Base-by-base conservation (phyloP, 495 filamentous ascomycete species). In the Penicillium cosmopolitanum region DNA sequence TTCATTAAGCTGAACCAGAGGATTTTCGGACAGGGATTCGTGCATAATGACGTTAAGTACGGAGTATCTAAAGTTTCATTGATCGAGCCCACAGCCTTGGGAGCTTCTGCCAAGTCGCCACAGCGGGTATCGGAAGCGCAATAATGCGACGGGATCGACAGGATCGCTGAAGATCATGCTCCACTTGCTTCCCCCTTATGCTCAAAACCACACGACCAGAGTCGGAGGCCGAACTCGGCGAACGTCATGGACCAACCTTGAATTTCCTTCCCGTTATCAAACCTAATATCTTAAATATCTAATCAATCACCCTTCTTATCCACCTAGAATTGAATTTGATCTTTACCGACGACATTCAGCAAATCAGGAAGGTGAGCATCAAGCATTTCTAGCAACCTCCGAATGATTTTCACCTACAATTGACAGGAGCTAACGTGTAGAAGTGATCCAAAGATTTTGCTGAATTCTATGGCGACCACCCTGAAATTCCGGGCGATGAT, bases 401-500 rank as follows among this genome's bases (percentile, higher is more conserved):
- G 8, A 31, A 31, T 9, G 8, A 31, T 7, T 31, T 31, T 1
- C 8, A 6, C 8, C 6, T 9, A 31, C 8, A 9, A 31, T 7
- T 6, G 28, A 31, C 6, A 31, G 4, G 5, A 31, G 28, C 28
- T 31, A 31, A 31, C 8, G 28, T 9, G 1, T 31, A 1, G 8
- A 31, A 31, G 28, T 31, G 5, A 31, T 31, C 8, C 28, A 9
- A 31, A 31, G 4, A 46, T 42, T 19, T 50, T 35, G 28, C 44
- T 46, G 35, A 60, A 55, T 44, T 50, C 51, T 1, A 60, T 60
- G 58, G 11, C 51, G 9, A 46, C 51, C 52, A 56, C 28, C 43
- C 52, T 60, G 43, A 51, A 42, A 55, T 51, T 31, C 21, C 51
- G 51, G 58, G 58, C 33, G 52, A 21, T 60, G 44, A 12, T 55